A percentile compares a stretch with the other conserved stretches of the same genome.
Conservation (phyloP, 2,329 filamentous ascomycete genomes). For the Dichotomopilus funicola region DNA sequence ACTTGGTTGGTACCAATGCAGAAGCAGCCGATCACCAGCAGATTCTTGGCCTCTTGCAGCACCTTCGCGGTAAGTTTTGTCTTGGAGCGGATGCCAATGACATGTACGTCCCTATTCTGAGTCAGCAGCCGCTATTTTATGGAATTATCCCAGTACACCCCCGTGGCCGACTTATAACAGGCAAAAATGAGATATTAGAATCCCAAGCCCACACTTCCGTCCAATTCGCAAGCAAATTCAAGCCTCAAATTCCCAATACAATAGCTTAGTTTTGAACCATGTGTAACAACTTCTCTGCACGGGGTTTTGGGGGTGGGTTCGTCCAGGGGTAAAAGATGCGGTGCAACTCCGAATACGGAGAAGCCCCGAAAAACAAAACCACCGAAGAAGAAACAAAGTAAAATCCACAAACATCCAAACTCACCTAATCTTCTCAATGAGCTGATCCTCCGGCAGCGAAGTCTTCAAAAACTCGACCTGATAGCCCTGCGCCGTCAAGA, state of each 20-base stretch:
- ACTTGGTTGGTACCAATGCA: conserved; percentile 98
- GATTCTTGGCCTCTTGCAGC: conserved; percentile 81
- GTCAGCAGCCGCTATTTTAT: conserved; percentile 9
- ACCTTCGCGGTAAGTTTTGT: conserved; percentile 87
- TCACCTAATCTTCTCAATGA: conserved; percentile 94
- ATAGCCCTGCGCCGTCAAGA: conserved; percentile 80
- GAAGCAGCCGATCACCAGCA: conserved; percentile 95
- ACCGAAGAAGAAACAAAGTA: too few species aligned
- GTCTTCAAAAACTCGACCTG: conserved; percentile 90
- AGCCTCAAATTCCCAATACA: background rate
- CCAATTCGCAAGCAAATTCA: too few species aligned
- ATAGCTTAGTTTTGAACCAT: background rate
- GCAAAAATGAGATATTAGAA: too few species aligned
- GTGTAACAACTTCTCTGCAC: background rate
- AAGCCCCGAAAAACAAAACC: background rate
- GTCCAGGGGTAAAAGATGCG: conserved; percentile 1
- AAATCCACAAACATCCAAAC: conserved; percentile 25
- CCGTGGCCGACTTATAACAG: too few species aligned
- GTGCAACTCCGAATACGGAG: conserved; percentile 18
- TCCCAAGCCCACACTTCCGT: too few species aligned
- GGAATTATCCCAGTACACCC: too few species aligned
- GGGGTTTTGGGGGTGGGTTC: background rate
- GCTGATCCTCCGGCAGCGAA: conserved; percentile 82
- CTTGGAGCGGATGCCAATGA: conserved; percentile 97
- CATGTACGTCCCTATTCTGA: conserved; percentile 73